Base-by-base conservation (phyloP, 768 basidiomycete genomes). In the Phanerodontia chrysosporium region DNA sequence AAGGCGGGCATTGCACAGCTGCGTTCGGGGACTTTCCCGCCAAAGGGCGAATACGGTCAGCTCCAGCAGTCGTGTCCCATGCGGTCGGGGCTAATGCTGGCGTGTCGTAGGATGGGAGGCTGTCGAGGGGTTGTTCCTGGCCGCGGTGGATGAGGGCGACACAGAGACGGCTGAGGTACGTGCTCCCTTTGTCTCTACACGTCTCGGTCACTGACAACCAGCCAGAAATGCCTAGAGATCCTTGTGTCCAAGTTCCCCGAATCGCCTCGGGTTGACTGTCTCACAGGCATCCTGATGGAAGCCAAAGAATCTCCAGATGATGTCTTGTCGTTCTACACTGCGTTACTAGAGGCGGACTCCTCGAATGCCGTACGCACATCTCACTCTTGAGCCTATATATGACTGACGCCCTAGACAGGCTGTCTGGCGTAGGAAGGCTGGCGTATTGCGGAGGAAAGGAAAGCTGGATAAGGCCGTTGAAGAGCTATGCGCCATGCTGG, bases 261-360 rank as follows among this genome's bases (percentile, higher is more conserved):
- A 28, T 95, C 93, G 0, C 88, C 90, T 21, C 83, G 95, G 22
- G 87, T 92, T 1, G 84, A 89, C 36, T 81, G 86, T 22, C 81
- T 97, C 22, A 78, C 81, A 25, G 94, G 95, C 1, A 85, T 93
- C 59, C 78, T 90, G 57, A 79, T 90, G 73, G 94, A 96, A 67
- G 84, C 83, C 0, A 79, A 80, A 0, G 85, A 86, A 46, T 64
- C 82, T 3, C 74, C 83, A 0, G 80, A 81, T 0, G 74, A 73
- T 2, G 89, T 83, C 0, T 75, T 91, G 30, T 71, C 76, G 52
- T 89, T 82, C 69, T 96, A 89, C 63, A 76, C 85, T 29, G 70
- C 72, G 6, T 65, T 89, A 22, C 72, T 95, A 21, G 77, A 81
- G 24, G 78, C 76, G 0, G 86, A 92, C 61, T 76, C 90, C 18